Conservation (phyloP, 192 early-diverging fungal species). For the Lobosporangium transversale region DNA sequence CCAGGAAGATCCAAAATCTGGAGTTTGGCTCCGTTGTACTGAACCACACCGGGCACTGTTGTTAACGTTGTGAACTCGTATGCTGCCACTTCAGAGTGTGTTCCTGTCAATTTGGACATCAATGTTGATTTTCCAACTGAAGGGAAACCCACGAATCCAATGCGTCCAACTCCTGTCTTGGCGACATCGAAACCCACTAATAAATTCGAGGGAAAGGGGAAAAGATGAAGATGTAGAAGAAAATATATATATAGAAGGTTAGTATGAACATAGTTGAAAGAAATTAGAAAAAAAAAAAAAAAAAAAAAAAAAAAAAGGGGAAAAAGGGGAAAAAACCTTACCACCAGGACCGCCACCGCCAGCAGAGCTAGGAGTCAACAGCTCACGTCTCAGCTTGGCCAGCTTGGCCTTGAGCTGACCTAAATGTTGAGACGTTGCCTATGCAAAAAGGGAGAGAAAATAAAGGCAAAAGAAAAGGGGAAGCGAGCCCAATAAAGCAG, state of each 20-base stretch:
- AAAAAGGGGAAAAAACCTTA: conserved; percentile 27
- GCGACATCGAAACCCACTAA: conserved; percentile 96
- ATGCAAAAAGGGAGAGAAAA: neutral
- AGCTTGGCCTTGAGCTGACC: conserved; percentile 96
- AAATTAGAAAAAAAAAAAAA: neutral
- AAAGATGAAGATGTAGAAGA: too few relatives aligned
- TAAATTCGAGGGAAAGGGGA: neutral
- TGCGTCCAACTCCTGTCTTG: conserved; percentile 98
- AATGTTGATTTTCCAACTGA: conserved; percentile 98
- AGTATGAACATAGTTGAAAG: too few relatives aligned
- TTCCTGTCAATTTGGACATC: conserved; percentile 97
- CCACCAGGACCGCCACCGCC: conserved; percentile 89
- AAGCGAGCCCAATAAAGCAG: too few relatives aligned
- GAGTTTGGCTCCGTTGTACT: conserved; percentile 98
- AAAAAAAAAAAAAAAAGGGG: neutral
- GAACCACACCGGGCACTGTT: conserved; percentile 94
- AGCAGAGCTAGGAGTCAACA: conserved; percentile 85
- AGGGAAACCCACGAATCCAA: conserved; percentile 97
- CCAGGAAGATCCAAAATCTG: conserved; percentile 99
- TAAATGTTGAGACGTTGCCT: conserved; percentile 93
- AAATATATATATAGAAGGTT: too few relatives aligned
- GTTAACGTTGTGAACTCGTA: conserved; percentile 99
- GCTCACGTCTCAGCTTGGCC: conserved; percentile 95
- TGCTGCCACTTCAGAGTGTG: conserved; percentile 94
- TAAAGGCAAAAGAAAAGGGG: neutral